Conservation (phyloP, 1,284 basidiomycete species). For the Stygiomarasmius scandens region DNA sequence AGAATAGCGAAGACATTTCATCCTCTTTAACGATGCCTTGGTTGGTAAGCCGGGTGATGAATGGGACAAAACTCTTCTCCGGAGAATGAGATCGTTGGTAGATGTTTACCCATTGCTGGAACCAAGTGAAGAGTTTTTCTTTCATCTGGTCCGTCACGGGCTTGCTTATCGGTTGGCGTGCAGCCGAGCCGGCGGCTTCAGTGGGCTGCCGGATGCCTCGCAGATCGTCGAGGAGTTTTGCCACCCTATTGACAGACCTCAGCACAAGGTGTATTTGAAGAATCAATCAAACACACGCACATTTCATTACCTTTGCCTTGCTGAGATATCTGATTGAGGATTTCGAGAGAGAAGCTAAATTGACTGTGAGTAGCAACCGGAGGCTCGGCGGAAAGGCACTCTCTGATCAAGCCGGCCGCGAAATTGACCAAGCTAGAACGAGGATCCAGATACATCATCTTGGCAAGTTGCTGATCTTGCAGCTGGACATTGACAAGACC, state of each 20-base stretch:
- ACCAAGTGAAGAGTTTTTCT: conserved; percentile 74
- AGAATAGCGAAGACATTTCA: conserved; percentile 97
- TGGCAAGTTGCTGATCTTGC: conserved; percentile 91
- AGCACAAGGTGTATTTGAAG: conserved; percentile 24
- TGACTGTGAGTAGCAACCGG: conserved; percentile 81
- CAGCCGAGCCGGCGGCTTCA: conserved; percentile 36
- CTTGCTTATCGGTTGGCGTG: conserved; percentile 55
- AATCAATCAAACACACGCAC: conserved; percentile 45
- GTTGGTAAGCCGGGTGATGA: conserved; percentile 94
- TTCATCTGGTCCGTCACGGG: conserved; percentile 72
- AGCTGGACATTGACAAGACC: conserved; percentile 80
- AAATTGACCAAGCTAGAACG: conserved; percentile 83
- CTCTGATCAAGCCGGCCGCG: conserved; percentile 82
- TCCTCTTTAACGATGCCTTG: conserved; percentile 97
- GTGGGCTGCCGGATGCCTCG: conserved; percentile 54
- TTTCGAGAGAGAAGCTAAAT: conserved; percentile 83
- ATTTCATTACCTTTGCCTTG: conserved; percentile 80
- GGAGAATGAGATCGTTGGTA: conserved; percentile 90
- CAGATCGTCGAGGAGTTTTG: conserved; percentile 72
- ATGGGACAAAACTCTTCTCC: conserved; percentile 97
- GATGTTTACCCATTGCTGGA: conserved; percentile 94
- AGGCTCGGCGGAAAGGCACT: conserved; percentile 80
- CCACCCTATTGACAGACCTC: conserved; percentile 44
- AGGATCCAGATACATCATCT: conserved; percentile 77
- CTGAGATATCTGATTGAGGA: conserved; percentile 75